A percentile compares a stretch with the other conserved stretches of the same genome.
Evolutionary conservation across 352 stramenopile species (phyloP).

Genomic region (Globisporangium nagaii): DNA sequence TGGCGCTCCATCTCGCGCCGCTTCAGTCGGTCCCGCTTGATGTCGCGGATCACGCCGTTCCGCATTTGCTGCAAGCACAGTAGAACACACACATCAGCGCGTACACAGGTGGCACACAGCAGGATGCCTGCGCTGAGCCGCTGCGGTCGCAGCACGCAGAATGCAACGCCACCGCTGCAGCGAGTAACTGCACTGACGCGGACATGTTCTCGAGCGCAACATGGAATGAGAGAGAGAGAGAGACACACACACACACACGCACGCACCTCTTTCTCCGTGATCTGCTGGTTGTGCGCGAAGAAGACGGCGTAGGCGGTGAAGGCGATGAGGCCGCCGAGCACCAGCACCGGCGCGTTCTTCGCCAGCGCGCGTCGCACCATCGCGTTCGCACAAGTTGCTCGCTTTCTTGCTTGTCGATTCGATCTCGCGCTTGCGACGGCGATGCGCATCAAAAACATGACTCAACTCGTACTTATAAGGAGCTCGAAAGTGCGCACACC

Average conservation of each 20-base stretch:
- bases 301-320: constrained; percentile 59
- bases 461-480: too few species aligned
- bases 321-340: constrained; percentile 34
- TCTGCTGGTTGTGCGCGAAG: constrained; percentile 78
- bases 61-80: constrained; percentile 43
- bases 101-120: not conserved
- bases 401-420: not conserved
- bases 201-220: too few species aligned
- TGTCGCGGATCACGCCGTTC: constrained; percentile 75
- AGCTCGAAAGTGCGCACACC: too few species aligned
- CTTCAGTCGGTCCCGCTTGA: constrained; percentile 63
- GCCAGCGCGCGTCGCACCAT: constrained; percentile 14
- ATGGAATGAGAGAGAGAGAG: too few species aligned
- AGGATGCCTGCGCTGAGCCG: too few species aligned
- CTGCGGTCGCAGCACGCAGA: not conserved
- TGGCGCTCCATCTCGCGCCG: constrained; percentile 37
- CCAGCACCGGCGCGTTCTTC: constrained; percentile 44
- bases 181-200: too few species aligned
- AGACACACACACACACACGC: not conserved
- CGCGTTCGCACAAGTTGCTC: not conserved
- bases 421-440: too few species aligned
- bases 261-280: constrained; percentile 61
- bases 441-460: not conserved
- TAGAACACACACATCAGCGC: not conserved
- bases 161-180: not conserved